A percentile compares a stretch with the other conserved stretches of the same genome.
phyloP scores from a whole-genome alignment of 805 yeast species.

The Candida sithepensis region DNA sequence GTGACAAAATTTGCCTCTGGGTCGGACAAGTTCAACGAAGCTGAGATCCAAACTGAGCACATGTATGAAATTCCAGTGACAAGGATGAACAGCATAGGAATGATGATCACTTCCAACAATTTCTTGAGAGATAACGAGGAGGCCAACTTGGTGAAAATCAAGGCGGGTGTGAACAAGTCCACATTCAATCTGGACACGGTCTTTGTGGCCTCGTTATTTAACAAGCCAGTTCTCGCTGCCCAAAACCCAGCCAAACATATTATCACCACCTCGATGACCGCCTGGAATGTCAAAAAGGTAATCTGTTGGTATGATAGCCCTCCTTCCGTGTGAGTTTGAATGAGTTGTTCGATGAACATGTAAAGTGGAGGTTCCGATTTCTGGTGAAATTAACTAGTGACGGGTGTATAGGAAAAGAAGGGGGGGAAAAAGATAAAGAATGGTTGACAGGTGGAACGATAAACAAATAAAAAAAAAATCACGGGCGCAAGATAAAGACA shows the following conservation, averaged over 20 bases:
- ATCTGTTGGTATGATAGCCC: constrained; percentile 33
- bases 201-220: constrained; percentile 73
- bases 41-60: constrained; percentile 57
- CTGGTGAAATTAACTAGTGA: no score
- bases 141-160: constrained; percentile 80
- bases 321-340: constrained; percentile 2
- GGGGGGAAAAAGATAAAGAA: no score
- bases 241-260: constrained; percentile 83
- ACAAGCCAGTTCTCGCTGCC: constrained; percentile 71
- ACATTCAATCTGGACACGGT: constrained; percentile 76
- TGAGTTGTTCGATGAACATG: constrained; percentile 5
- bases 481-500: no score
- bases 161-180: constrained; percentile 90
- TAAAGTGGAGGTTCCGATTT: no score
- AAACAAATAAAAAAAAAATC: no score
- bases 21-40: constrained; percentile 53
- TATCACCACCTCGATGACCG: constrained; percentile 84
- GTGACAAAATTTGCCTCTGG: constrained; percentile 88
- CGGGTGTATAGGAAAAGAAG: no score
- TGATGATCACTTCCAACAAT: constrained; percentile 73
- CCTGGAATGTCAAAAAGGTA: constrained; percentile 78
- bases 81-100: constrained; percentile 80
- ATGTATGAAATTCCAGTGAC: constrained; percentile 73
- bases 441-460: no score
- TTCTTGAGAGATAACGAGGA: constrained; percentile 68